Evolutionary conservation across 768 basidiomycete species (phyloP), one percentile per base, ranked within the genome.

Genomic region (Trametes cubensis): DNA sequence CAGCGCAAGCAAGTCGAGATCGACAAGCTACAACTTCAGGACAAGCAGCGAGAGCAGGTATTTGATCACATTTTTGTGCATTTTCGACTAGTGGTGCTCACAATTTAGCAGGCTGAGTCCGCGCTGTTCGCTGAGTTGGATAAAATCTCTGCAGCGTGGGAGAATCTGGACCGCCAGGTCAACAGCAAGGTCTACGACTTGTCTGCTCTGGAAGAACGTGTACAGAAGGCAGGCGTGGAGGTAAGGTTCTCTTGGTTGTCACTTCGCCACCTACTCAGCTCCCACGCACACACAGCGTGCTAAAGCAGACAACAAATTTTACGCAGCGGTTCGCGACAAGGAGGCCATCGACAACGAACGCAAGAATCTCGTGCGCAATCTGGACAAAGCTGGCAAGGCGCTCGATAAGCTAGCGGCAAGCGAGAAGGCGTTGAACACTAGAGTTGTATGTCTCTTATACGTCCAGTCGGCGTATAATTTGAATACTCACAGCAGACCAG

Each of bases 231-330:
- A 44, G 76, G 77, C 18, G 80, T 85, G 23, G 95, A 96, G 74
- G 95, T 93, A 20, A 30, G 58, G 34, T 6, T 11, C 34, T 54
- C 55, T 83, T 78, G 34, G 6, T 39, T 18, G 58, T 64, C 21
- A 18, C 11, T 20, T 28, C 44, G 6, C 2, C 5, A 30, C 20
- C 6, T 21, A 13, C 7, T 47, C 41, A 21, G 25, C 25, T 42
- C 18, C n/a, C 20, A 18, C 28, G 18, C 15, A 20, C 48, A 15
- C 39, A 55, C 39, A 98, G 94, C 93, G 92, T 88, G 92, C 94
- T 10, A 98, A 96, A 76, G 87, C 91, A 17, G 95, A 98, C 62
- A 96, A 95, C 78, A 98, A 95, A 73, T 98, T 86, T 71, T 98
- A 87, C 70, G 84, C 91, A 18, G 88, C 88, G 2, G 92, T 96